A percentile compares a stretch with the other conserved stretches of the same genome.
Conservation (phyloP, 139 green algal genomes). For the Tetraselmis striata region DNA sequence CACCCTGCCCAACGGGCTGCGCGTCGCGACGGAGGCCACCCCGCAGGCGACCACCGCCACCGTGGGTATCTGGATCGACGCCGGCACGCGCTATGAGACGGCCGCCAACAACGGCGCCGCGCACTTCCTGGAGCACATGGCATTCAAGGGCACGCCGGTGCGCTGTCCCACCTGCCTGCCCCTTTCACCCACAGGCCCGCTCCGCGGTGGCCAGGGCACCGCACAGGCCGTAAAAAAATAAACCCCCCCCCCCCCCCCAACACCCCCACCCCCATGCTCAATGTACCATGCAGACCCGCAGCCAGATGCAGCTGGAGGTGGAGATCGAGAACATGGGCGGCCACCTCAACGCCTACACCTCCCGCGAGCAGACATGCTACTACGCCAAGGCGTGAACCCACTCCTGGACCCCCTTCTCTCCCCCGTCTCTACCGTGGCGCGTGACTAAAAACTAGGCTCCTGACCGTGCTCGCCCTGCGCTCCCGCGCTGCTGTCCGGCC, state of each 20-base stretch:
- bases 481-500: background rate
- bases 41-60: conserved; percentile 84
- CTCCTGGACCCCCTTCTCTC: background rate
- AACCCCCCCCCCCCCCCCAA: too few species aligned
- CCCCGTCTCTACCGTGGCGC: too few species aligned
- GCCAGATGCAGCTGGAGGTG: conserved; percentile 78
- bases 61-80: conserved; percentile 97
- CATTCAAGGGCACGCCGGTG: conserved; percentile 96
- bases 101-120: conserved; percentile 88
- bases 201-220: too few species aligned
- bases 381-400: conserved; percentile 71
- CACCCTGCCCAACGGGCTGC: conserved; percentile 82
- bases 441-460: background rate
- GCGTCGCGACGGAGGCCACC: conserved; percentile 83
- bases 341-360: conserved; percentile 98
- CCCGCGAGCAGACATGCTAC: conserved; percentile 92
- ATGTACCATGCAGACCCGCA: conserved; percentile 72
- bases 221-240: too few species aligned
- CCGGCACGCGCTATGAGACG: conserved; percentile 89
- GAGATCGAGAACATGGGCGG: conserved; percentile 98
- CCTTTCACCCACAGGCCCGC: too few species aligned
- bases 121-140: conserved; percentile 99
- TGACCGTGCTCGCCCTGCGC: background rate
- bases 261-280: too few species aligned
- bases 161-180: too few species aligned